These are phyloP conservation scores for Sonneratia alba DNA, from an alignment of 345 rosid genomes.

Conservation along the genomic window DNA sequence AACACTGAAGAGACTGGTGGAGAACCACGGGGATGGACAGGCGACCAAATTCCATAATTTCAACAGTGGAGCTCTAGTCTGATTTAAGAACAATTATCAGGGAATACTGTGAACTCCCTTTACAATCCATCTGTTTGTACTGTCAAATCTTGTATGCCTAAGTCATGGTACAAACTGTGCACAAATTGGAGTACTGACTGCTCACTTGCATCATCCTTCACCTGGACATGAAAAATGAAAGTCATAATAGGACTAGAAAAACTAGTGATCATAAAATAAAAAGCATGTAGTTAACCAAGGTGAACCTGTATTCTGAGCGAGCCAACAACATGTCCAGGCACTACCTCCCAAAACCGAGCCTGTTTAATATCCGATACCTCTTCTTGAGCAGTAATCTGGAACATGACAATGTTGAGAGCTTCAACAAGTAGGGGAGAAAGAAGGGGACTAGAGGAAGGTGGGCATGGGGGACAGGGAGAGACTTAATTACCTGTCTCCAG, in stretches of 20 bases:
- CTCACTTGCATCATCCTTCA: constrained; percentile 59
- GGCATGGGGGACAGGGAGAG: background rate
- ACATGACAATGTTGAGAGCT: constrained; percentile 1
- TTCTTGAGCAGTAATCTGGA: constrained; percentile 61
- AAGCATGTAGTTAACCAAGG: background rate
- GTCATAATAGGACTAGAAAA: background rate
- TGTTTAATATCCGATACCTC: constrained; percentile 67
- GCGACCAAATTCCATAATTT: too few species aligned
- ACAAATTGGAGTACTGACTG: constrained; percentile 39
- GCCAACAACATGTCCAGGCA: constrained; percentile 87
- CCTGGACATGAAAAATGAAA: constrained; percentile 23
- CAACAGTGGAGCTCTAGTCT: background rate
- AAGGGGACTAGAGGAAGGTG: background rate
- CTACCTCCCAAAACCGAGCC: constrained; percentile 92
- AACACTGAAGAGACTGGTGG: background rate
- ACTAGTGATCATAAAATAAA: background rate
- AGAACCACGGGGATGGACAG: too few species aligned
- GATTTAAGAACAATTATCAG: background rate
- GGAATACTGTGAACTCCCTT: background rate
- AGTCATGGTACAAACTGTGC: constrained; percentile 69
- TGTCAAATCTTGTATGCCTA: constrained; percentile 78
- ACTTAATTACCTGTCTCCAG: constrained; percentile 66
- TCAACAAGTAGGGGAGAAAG: background rate
- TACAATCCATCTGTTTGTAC: constrained; percentile 35
- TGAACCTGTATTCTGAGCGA: constrained; percentile 67